phyloP scores from a whole-genome alignment of 176 grass and related monocot species.

The Echinochloa phyllopogon region DNA sequence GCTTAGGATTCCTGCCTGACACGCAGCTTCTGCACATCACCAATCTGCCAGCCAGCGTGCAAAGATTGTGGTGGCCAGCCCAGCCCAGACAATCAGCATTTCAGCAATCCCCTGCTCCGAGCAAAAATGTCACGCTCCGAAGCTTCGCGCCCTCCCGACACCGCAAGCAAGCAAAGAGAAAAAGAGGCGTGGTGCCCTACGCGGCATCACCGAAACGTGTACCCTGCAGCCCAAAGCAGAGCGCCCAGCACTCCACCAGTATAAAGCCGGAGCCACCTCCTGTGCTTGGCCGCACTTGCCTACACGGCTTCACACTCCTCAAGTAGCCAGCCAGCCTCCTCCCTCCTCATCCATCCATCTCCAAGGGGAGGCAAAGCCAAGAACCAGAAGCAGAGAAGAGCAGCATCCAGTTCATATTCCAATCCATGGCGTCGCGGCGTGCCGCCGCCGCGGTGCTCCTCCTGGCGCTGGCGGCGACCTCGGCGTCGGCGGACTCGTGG shows the following conservation, averaged over 20 bases:
- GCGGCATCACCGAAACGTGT: slow-evolving; percentile 13
- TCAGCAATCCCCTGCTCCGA: not conserved
- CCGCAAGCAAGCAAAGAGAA: not conserved
- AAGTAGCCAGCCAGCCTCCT: not conserved
- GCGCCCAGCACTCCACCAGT: not conserved
- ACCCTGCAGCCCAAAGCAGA: not conserved
- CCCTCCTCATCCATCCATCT: not conserved
- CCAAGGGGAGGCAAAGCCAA: too few species aligned
- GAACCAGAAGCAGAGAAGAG: not conserved
- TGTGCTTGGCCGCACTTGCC: not conserved
- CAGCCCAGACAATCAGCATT: not conserved
- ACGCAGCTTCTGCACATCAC: not conserved
- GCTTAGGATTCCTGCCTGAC: too few species aligned
- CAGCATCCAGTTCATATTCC: too few species aligned
- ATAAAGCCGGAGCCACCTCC: slow-evolving; percentile 5
- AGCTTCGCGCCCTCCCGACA: slow-evolving; percentile 14
- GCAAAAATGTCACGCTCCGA: not conserved
- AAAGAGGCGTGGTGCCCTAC: not conserved
- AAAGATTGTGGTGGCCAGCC: not conserved
- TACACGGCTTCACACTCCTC: not conserved
- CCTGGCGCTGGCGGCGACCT: not conserved
- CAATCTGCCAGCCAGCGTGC: not conserved
- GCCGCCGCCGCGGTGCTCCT: not conserved
- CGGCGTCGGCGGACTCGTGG: slow-evolving; percentile 26
- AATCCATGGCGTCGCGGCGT: not conserved